phyloP scores from a whole-genome alignment of 2,329 filamentous ascomycete genomes.

The Colletotrichum sp. region DNA sequence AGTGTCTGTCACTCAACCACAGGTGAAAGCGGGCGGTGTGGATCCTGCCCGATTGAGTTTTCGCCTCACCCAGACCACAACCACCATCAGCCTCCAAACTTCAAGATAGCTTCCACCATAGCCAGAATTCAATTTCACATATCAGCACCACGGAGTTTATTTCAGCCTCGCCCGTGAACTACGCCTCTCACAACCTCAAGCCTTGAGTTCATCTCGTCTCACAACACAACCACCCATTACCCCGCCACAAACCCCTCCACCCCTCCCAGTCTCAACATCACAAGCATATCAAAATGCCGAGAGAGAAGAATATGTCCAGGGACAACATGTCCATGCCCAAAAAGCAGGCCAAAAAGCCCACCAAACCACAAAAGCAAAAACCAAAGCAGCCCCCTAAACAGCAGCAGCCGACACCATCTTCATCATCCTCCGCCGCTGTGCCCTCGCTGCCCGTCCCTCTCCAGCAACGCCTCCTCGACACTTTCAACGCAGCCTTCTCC shows the following conservation, averaged over 20 bases:
- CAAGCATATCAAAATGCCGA: not conserved
- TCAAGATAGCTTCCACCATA: not conserved
- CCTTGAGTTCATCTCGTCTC: not conserved
- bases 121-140: not conserved
- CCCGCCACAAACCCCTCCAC: not conserved
- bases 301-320: not conserved
- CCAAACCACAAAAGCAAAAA: not conserved
- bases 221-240: not conserved
- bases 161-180: not conserved
- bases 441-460: not conserved
- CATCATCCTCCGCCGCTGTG: not conserved
- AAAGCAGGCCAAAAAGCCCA: not conserved
- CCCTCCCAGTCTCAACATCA: not conserved
- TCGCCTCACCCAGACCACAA: conserved; percentile 8
- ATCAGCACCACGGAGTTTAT: not conserved
- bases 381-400: not conserved
- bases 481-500: conserved; percentile 72
- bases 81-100: not conserved
- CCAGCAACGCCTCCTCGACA: conserved; percentile 74
- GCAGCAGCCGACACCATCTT: not conserved
- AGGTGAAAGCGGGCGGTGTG: conserved; percentile 12
- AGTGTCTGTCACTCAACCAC: not conserved
- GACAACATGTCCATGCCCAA: conserved; percentile 4
- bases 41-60: conserved; percentile 18
- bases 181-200: not conserved